Base-by-base conservation (phyloP, 495 filamentous ascomycete species). In the Aspergillus sparsus region DNA sequence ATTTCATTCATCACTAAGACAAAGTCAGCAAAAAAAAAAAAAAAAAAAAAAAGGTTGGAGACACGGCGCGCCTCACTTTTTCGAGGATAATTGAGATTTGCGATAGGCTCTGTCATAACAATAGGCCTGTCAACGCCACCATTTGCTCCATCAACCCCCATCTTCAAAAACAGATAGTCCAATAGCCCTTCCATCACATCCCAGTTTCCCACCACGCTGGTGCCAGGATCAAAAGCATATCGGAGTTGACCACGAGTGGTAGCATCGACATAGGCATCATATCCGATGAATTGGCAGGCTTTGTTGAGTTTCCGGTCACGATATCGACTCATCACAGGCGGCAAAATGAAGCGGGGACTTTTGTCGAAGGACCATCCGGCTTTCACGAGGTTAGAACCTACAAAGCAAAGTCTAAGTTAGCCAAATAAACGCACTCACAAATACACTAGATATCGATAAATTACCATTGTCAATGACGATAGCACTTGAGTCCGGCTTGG, bases 381-480 rank as follows among this genome's bases (percentile, higher is more conserved):
- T 72, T 94, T 90, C 57, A 96, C 86, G 35, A 85, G 81, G 51
- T 89, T 94, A 13, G 94, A 92, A 57, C 94, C 93, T 97, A 63
- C 32, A 53, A 6, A 57, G 11, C 9, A 35, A 13, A 10, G 9
- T 15, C 27, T 68, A 44, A 65, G 60, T 58, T 10, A 47, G 7
- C 44, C 5, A 52, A 57, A 27, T 13, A 4, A 6, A 10, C 21
- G 18, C 16, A 36, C 12, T 15, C 6, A 36, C 6, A 15, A 5
- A 62, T 50, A 6, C 3, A 16, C n/a, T 33, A 12, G 0, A 1
- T 7, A 2, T 6, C n/a, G n/a, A 33, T 36, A 33, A 41, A 64
- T 54, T 75, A 96, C 93, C 94, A 89, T 98, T 98, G 79, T 98
- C 94, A 65, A 98, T 98, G 60, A 98, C 90, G 65, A 98, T 97